Base-by-base conservation (phyloP, 2,329 filamentous ascomycete species). In the Truncatella angustata region DNA sequence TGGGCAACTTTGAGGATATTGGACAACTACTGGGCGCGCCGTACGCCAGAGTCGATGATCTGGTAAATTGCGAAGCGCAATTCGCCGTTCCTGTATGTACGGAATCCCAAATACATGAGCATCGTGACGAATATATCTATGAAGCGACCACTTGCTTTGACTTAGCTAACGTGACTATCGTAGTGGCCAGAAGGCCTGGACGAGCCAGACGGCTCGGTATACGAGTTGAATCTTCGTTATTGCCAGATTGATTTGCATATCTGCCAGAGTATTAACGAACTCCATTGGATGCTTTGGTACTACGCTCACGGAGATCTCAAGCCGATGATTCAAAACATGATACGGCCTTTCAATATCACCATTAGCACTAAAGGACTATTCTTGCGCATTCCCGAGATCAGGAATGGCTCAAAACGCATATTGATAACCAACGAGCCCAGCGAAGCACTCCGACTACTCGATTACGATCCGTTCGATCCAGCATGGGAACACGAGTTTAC, bases 21-120 rank as follows among this genome's bases (percentile, higher is more conserved):
- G 30, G 20, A 16, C 6, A 37, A 11, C 49, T 51, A 16, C 9
- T 39, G 35, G 49, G 40, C 10, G 40, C 49, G 14, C 10, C 49
- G n/a, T 23, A 51, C 35, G 18, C 36, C n/a, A 10, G 30, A 3
- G 11, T 20, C 4, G 18, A 46, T 14, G 43, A 28, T 1, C 18
- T 46, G 28, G 26, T 46, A 5, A 46, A 46, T 2, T 20, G n/a
- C 7, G 30, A 35, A 14, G 43, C 43, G 10, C 43, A 46, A 18
- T 46, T 34, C 23, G 43, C 43, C 28, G 26, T 46, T 34, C n/a
- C 43, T 34, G 43, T 46, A 20, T 20, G 43, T 46, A 32, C 28
- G n/a, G n/a, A n/a, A n/a, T n/a, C n/a, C n/a, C n/a, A n/a, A n/a
- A n/a, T n/a, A n/a, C n/a, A n/a, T n/a, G n/a, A n/a, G n/a, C 21